Percentiles rank a stretch among this genome's conserved stretches.
Conservation (phyloP, 2,329 filamentous ascomycete genomes). For the Chaetomium strumarium region DNA sequence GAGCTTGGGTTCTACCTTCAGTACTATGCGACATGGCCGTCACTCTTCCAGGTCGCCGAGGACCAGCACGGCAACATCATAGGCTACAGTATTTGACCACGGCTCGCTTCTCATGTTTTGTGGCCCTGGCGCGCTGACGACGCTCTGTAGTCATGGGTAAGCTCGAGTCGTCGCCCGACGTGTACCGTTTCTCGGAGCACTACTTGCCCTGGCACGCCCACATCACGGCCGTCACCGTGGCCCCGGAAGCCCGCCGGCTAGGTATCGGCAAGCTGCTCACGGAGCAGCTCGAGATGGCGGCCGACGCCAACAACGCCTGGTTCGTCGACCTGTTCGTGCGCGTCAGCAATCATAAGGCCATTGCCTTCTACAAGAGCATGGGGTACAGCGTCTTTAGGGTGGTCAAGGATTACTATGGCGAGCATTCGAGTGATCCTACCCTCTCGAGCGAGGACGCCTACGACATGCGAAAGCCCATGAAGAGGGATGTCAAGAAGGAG, state of each 20-base stretch:
- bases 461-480: constrained; percentile 92
- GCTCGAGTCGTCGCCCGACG: constrained; percentile 77
- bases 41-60: constrained; percentile 87
- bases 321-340: constrained; percentile 95
- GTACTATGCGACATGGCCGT: constrained; percentile 93
- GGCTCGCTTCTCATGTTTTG: not conserved
- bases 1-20: constrained; percentile 92
- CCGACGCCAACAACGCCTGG: constrained; percentile 79
- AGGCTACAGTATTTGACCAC: constrained; percentile 68
- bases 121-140: not conserved
- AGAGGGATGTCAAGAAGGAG: constrained; percentile 67
- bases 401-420: constrained; percentile 88
- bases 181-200: constrained; percentile 70
- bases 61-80: constrained; percentile 82
- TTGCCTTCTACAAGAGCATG: constrained; percentile 82
- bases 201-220: constrained; percentile 99
- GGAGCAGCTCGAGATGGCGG: constrained; percentile 72
- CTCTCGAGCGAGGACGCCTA: constrained; percentile 76
- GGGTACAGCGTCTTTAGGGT: constrained; percentile 87
- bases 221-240: constrained; percentile 91
- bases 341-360: constrained; percentile 79
- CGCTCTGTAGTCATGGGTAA: constrained; percentile 82
- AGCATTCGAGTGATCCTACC: constrained; percentile 63
- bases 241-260: constrained; percentile 75
- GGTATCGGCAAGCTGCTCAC: constrained; percentile 83